Percentiles rank a stretch among this genome's conserved stretches.
These are phyloP conservation scores for Prillingera fragicola DNA, from an alignment of 1,284 basidiomycete genomes.

Conservation along the genomic window DNA sequence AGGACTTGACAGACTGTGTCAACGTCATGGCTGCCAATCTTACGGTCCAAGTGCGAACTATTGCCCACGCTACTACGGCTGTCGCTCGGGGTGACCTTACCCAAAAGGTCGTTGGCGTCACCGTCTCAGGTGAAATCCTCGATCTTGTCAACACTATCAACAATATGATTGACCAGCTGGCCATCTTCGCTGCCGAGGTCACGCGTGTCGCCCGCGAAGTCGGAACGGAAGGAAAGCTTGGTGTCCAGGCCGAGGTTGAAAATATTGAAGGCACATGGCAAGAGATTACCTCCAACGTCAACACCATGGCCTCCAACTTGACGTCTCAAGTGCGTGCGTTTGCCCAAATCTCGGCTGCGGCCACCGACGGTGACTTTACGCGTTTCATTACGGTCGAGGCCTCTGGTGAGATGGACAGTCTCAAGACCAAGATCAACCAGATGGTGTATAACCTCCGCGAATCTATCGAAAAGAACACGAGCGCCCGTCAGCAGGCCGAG, in stretches of 20 bases:
- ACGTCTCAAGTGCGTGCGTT: constrained; percentile 99
- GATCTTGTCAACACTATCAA: constrained; percentile 77
- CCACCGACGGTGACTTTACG: constrained; percentile 98
- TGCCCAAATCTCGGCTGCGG: constrained; percentile 96
- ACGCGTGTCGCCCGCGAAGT: constrained; percentile 94
- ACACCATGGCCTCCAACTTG: constrained; percentile 91
- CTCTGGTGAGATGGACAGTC: constrained; percentile 96
- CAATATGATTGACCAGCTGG: constrained; percentile 90
- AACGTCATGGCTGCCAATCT: constrained; percentile 64
- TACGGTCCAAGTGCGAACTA: constrained; percentile 90
- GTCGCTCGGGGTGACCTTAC: constrained; percentile 91
- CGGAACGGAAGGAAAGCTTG: constrained; percentile 92
- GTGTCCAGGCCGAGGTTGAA: constrained; percentile 94
- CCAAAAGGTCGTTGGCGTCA: constrained; percentile 86
- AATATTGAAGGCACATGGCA: constrained; percentile 98
- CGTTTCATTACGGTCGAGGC: constrained; percentile 99
- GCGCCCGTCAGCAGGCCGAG: constrained; percentile 95
- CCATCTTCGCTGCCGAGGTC: constrained; percentile 89
- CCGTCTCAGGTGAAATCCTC: constrained; percentile 91
- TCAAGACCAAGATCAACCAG: constrained; percentile 86
- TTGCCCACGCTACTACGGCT: constrained; percentile 90
- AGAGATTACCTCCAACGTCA: constrained; percentile 90
- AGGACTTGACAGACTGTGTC: constrained; percentile 91
- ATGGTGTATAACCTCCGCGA: constrained; percentile 99
- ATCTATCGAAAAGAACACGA: constrained; percentile 97